These are phyloP conservation scores for Yamadazyma pseudoaaseri DNA, from an alignment of 1,139 yeast species.

Conservation along the genomic window DNA sequence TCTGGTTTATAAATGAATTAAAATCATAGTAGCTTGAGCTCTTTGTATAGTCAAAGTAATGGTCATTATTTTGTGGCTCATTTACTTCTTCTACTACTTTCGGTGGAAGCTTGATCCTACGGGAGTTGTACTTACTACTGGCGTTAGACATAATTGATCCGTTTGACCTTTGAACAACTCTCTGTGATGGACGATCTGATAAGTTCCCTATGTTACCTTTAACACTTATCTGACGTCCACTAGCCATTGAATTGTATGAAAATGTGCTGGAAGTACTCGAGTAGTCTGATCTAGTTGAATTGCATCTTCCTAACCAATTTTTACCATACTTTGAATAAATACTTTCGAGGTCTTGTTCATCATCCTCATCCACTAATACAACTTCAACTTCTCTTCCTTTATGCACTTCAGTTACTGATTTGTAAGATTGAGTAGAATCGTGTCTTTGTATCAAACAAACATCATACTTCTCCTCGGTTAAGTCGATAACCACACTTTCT, in stretches of 20 bases:
- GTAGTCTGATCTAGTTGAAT: conserved; percentile 16
- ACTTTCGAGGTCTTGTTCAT: conserved; percentile 31
- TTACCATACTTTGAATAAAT: conserved; percentile 45
- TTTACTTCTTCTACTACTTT: conserved; percentile 3
- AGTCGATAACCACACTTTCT: conserved; percentile 42
- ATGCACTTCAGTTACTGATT: conserved; percentile 39
- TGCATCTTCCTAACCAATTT: conserved; percentile 27
- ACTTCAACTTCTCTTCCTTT: conserved; percentile 48
- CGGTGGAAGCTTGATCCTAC: conserved; percentile 18
- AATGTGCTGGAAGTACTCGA: conserved; percentile 17
- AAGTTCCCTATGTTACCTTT: conserved; percentile 9
- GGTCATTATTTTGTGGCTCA: conserved; percentile 9
- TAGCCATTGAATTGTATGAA: conserved; percentile 15
- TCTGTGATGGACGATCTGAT: not conserved
- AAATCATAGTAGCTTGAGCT: conserved; percentile 30
- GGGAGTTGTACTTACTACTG: conserved; percentile 19
- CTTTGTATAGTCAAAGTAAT: conserved; percentile 30
- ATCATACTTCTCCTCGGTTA: conserved; percentile 42
- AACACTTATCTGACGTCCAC: conserved; percentile 18
- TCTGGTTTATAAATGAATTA: conserved; percentile 35
- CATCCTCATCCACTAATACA: conserved; percentile 43
- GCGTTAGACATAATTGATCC: conserved; percentile 9
- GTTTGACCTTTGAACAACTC: not conserved
- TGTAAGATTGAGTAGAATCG: conserved; percentile 35
- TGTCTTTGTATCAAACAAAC: conserved; percentile 36